A percentile compares a stretch with the other conserved stretches of the same genome.
These are phyloP conservation scores for Puccinia horiana DNA, from an alignment of 1,284 basidiomycete genomes.

Conservation along the genomic window DNA sequence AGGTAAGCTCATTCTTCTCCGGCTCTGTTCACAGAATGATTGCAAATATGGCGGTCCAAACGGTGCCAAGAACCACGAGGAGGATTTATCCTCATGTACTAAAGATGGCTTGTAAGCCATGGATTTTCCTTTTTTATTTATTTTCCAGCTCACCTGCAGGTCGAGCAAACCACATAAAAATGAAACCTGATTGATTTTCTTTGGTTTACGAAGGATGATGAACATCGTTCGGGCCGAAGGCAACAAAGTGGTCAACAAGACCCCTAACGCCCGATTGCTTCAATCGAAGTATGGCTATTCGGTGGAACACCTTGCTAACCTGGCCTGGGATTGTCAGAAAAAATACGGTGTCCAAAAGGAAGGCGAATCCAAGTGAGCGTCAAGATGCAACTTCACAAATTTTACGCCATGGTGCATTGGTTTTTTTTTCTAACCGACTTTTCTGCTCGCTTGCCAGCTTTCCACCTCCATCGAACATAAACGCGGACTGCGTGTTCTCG, in stretches of 20 bases:
- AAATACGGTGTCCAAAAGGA: slow-evolving; percentile 42
- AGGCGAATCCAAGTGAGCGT: slow-evolving; percentile 26
- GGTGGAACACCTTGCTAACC: slow-evolving; percentile 30
- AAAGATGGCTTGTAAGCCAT: slow-evolving; percentile 45
- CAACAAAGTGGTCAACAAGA: slow-evolving; percentile 43
- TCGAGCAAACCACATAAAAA: not conserved
- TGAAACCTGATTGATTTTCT: not conserved
- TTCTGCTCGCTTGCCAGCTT: not conserved
- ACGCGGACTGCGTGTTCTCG: slow-evolving; percentile 39
- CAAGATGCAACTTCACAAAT: not conserved
- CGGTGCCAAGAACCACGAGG: slow-evolving; percentile 31
- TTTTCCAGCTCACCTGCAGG: not conserved
- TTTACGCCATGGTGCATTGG: too few species aligned
- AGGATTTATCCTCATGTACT: slow-evolving; percentile 43
- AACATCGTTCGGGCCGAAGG: slow-evolving; percentile 44
- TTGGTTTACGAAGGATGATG: slow-evolving; percentile 46
- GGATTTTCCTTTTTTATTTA: not conserved
- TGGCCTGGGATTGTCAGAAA: slow-evolving; percentile 50
- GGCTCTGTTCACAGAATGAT: slow-evolving; percentile 27
- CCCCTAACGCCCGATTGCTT: slow-evolving; percentile 36
- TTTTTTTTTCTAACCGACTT: not conserved
- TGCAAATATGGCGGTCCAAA: slow-evolving; percentile 46
- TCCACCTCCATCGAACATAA: slow-evolving; percentile 22
- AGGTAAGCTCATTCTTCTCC: not conserved
- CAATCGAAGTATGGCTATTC: slow-evolving; percentile 48